Conservation (phyloP, 148 eudicot species). For the Euryodendron excelsum region DNA sequence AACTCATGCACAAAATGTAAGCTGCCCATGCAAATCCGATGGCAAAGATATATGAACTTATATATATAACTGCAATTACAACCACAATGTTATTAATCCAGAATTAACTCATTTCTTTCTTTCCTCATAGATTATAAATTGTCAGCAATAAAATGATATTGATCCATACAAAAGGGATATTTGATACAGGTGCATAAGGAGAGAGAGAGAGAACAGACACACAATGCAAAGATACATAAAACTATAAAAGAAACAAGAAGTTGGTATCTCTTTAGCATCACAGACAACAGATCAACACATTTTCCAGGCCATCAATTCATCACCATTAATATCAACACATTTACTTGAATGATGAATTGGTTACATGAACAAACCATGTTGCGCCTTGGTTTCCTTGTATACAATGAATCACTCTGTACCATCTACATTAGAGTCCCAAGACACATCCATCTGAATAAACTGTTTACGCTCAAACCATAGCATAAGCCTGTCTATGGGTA, state of each 20-base stretch:
- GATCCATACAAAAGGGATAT: background rate
- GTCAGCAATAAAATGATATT: background rate
- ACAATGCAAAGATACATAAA: background rate
- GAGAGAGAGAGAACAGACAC: background rate
- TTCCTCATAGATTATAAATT: background rate
- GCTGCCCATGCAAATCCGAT: background rate
- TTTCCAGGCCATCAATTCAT: constrained; percentile 7
- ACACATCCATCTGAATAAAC: constrained; percentile 8
- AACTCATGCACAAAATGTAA: background rate
- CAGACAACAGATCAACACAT: background rate
- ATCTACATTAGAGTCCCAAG: background rate
- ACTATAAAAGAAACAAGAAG: constrained; percentile 1
- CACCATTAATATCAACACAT: background rate
- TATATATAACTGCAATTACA: background rate
- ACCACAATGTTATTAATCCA: background rate
- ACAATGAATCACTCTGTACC: background rate
- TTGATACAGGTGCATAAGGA: background rate
- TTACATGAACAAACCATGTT: constrained; percentile 2
- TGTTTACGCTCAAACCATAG: background rate
- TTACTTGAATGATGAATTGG: constrained; percentile 8
- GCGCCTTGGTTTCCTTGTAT: background rate
- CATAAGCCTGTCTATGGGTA: constrained; percentile 38
- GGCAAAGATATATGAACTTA: background rate
- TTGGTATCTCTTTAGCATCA: background rate
- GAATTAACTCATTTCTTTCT: background rate